phyloP scores from a whole-genome alignment of 2,329 filamentous ascomycete genomes.

The Metarhizium album region DNA sequence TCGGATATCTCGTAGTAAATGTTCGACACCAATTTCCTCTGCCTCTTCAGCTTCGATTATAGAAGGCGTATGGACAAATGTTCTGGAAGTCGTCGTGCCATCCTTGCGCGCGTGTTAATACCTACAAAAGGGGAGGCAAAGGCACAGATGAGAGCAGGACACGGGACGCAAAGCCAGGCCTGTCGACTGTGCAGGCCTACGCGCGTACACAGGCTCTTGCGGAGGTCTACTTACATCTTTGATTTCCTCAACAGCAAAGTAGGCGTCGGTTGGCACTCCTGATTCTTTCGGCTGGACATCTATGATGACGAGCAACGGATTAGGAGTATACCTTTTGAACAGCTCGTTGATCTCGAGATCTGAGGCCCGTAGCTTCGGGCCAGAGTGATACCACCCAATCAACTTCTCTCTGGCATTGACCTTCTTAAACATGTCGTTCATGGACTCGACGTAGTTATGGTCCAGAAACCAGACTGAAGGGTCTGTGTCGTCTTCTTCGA shows the following conservation, averaged over 20 bases:
- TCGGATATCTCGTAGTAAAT: slow-evolving; percentile 92
- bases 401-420: slow-evolving; percentile 98
- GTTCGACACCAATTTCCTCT: slow-evolving; percentile 97
- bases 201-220: background rate
- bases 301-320: slow-evolving; percentile 92
- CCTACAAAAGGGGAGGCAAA: background rate
- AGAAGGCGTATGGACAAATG: slow-evolving; percentile 95
- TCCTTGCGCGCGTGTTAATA: slow-evolving; percentile 46
- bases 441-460: slow-evolving; percentile 98
- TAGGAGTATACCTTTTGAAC: slow-evolving; percentile 97
- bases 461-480: slow-evolving; percentile 98
- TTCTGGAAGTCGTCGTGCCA: slow-evolving; percentile 91
- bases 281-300: slow-evolving; percentile 98
- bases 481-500: slow-evolving; percentile 98
- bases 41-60: slow-evolving; percentile 98
- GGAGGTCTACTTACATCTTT: slow-evolving; percentile 72
- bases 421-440: slow-evolving; percentile 99
- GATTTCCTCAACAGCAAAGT: slow-evolving; percentile 98
- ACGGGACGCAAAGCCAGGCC: background rate
- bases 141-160: too few relatives aligned
- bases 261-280: slow-evolving; percentile 94
- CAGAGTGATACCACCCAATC: slow-evolving; percentile 99
- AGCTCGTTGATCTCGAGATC: slow-evolving; percentile 99
- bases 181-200: background rate
- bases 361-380: slow-evolving; percentile 89